Percentiles rank a stretch among this genome's conserved stretches.
Conservation (phyloP, 345 rosid genomes). For the Schrenkiella parvula region DNA sequence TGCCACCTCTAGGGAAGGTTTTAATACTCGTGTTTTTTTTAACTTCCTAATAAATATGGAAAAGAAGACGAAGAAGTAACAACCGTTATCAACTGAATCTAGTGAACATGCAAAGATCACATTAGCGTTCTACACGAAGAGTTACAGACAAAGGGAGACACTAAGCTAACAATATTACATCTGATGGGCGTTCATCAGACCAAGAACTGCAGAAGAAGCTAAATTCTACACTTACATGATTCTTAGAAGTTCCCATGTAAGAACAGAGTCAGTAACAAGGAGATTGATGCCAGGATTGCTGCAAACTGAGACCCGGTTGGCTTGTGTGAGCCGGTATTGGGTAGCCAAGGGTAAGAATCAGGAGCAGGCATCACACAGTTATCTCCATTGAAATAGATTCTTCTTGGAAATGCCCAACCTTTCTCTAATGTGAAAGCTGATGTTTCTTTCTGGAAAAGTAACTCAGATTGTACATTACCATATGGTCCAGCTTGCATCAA, state of each 20-base stretch:
- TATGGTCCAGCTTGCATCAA: slow-evolving; percentile 57
- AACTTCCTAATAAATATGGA: neutral
- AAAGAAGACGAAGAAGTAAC: neutral
- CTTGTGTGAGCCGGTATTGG: slow-evolving; percentile 26
- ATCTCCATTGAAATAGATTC: slow-evolving; percentile 58
- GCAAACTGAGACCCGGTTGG: slow-evolving; percentile 1
- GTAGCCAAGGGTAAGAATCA: slow-evolving; percentile 41
- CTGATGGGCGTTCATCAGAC: neutral
- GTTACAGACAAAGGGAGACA: neutral
- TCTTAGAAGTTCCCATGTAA: slow-evolving; percentile 10
- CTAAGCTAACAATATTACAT: neutral
- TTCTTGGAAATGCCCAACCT: slow-evolving; percentile 78
- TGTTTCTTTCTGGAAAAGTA: slow-evolving; percentile 57
- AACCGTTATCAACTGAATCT: neutral
- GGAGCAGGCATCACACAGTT: slow-evolving; percentile 40
- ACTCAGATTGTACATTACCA: slow-evolving; percentile 63
- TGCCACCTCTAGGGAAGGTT: neutral
- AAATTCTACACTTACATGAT: neutral
- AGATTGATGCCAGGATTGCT: neutral
- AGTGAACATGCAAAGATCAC: neutral
- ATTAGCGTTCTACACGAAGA: neutral
- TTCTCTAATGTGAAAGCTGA: slow-evolving; percentile 54
- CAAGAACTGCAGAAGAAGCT: neutral
- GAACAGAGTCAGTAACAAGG: slow-evolving; percentile 12
- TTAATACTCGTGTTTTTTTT: neutral